phyloP scores from a whole-genome alignment of 805 yeast genomes.

The Lipomyces orientalis region DNA sequence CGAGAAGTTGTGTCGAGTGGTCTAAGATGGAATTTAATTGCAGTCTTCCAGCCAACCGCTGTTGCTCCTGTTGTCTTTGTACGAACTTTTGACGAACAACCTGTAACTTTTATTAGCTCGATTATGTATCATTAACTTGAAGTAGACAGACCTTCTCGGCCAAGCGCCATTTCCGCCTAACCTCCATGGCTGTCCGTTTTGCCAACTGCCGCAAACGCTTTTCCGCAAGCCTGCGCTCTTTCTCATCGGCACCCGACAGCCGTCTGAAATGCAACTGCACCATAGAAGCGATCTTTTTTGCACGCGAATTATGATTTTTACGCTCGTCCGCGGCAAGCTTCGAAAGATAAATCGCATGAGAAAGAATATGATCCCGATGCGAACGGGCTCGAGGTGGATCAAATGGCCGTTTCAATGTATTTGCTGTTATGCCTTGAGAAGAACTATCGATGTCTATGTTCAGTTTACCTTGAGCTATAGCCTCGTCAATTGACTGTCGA shows the following conservation, averaged over 20 bases:
- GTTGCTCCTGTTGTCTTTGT: conserved; percentile 66
- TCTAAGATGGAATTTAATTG: conserved; percentile 87
- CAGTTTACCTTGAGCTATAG: conserved; percentile 48
- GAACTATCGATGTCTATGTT: conserved; percentile 43
- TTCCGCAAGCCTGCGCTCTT: conserved; percentile 75
- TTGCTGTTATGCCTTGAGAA: conserved; percentile 2
- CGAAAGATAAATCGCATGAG: conserved; percentile 76
- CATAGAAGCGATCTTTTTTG: conserved; percentile 77
- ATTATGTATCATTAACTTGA: background rate
- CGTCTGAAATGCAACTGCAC: conserved; percentile 86
- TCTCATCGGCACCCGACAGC: conserved; percentile 85
- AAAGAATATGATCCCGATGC: conserved; percentile 72
- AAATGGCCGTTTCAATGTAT: conserved; percentile 51
- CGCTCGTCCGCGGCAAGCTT: conserved; percentile 70
- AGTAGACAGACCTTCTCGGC: conserved; percentile 77
- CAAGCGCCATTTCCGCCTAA: conserved; percentile 85
- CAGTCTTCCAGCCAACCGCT: conserved; percentile 80
- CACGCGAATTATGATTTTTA: conserved; percentile 66
- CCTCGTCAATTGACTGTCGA: conserved; percentile 54
- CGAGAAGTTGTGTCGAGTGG: conserved; percentile 86
- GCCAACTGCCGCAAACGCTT: conserved; percentile 72
- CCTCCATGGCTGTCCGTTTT: conserved; percentile 80
- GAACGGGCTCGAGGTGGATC: conserved; percentile 57
- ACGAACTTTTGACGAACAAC: conserved; percentile 74
- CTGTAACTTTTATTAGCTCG: conserved; percentile 11